Base-by-base conservation (phyloP, 345 rosid genomes). In the Atalantia buxifolia region DNA sequence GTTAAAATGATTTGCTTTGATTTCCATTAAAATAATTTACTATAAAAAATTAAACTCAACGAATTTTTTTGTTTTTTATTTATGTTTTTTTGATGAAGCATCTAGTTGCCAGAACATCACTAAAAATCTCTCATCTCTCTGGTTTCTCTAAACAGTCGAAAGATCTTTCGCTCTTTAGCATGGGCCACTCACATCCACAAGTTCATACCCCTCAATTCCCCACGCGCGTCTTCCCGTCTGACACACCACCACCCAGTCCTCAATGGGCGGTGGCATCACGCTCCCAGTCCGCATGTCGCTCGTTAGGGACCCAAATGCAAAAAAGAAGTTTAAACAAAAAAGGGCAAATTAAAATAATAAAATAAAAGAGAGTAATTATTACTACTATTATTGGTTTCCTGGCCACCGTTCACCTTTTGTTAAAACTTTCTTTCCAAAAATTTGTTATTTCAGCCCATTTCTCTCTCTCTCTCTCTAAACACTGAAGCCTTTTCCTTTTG, bases 311-410 rank as follows among this genome's bases (percentile, higher is more conserved):
- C 14, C 50, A 45, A 45, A 45, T 45, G 50, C 50, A 45, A 45
- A 45, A 13, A 13, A 45, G 18, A 45, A 12, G 50, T 45, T 45
- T 45, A 12, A 45, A 13, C 14, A 13, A 45, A 45, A 45, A 45
- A 10, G 50, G 5, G 5, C 1, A 42, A 45, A 45, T 45, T 19
- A 10, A 71, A 53, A 31, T 2, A 70, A 40, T 60, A 30, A 56
- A 10, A 3, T 68, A 40, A 66, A 18, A 64, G 14, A 45, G 50
- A 45, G 50, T 45, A 45, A 45, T 45, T 45, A 38, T 65, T 81
- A 55, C 16, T 48, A 28, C 64, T 63, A 45, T 75, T 62, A 45
- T 83, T 24, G 86, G 80, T 72, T 61, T 79, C 79, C 70, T 77
- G 72, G 50, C 85, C 86, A 71, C 69, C 75, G 69, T 24, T 69